Percentiles rank a stretch among this genome's conserved stretches.
phyloP scores from a whole-genome alignment of 2,329 filamentous ascomycete genomes.

The Aspergillus fumigatus region DNA sequence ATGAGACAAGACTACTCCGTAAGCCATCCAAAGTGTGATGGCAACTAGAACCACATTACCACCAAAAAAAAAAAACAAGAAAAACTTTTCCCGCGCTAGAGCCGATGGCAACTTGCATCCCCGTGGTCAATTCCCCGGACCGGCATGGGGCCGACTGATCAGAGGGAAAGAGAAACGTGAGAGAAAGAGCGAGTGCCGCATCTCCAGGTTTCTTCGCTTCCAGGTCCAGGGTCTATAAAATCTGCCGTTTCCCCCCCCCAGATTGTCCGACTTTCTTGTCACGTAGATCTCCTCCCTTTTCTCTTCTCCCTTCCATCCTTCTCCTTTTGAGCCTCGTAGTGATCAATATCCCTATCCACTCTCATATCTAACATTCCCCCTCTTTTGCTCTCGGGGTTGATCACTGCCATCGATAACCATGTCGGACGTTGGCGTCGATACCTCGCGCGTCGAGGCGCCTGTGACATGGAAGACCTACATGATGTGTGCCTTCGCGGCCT shows the following conservation, averaged over 20 bases:
- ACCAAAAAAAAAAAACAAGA: neutral
- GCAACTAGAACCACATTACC: neutral
- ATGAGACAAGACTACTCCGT: neutral
- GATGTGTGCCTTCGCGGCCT: constrained; percentile 58
- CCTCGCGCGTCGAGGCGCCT: constrained; percentile 54
- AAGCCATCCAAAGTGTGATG: neutral
- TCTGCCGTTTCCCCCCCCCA: neutral
- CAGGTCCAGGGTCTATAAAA: neutral
- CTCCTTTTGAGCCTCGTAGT: neutral
- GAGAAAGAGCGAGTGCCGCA: neutral
- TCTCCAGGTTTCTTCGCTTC: constrained; percentile 1
- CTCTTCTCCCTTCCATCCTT: neutral
- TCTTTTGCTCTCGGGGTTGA: neutral
- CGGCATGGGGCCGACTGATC: neutral
- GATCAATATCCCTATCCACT: neutral
- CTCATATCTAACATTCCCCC: neutral
- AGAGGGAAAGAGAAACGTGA: neutral
- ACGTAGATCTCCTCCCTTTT: neutral
- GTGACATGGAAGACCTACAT: constrained; percentile 57
- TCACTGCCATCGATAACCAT: constrained; percentile 13
- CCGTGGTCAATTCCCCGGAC: neutral
- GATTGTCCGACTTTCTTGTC: neutral
- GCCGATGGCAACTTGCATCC: neutral
- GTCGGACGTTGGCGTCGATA: constrained; percentile 42
- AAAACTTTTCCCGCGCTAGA: neutral